phyloP scores from a whole-genome alignment of 2,329 filamentous ascomycete species.

The Paramyrothecium roridum region DNA sequence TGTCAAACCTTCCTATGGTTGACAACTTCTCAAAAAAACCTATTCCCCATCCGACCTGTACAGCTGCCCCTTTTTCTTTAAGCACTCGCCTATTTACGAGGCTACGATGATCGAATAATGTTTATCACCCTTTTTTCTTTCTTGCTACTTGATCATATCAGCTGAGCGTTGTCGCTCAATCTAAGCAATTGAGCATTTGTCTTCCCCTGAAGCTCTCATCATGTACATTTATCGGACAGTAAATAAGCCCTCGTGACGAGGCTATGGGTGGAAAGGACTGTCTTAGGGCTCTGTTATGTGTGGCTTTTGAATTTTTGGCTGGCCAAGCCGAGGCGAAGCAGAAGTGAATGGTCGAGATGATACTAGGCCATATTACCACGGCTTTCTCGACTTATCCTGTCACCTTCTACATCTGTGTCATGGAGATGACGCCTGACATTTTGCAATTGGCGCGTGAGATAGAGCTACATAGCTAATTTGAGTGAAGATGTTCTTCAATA shows the following conservation, averaged over 20 bases:
- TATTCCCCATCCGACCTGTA: slow-evolving; percentile 10
- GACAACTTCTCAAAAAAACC: slow-evolving; percentile 7
- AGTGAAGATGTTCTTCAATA: slow-evolving; percentile 12
- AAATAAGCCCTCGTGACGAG: too few relatives aligned
- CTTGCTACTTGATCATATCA: background rate
- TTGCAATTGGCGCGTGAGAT: slow-evolving; percentile 8
- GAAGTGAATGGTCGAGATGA: too few relatives aligned
- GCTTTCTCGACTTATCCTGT: slow-evolving; percentile 8
- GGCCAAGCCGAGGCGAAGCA: too few relatives aligned
- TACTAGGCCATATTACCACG: slow-evolving; percentile 4
- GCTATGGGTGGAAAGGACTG: too few relatives aligned
- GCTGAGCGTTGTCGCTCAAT: slow-evolving; percentile 12
- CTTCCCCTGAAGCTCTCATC: too few relatives aligned
- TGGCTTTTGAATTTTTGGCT: too few relatives aligned
- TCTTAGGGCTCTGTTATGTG: too few relatives aligned
- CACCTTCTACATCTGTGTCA: slow-evolving; percentile 15
- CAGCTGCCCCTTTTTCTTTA: slow-evolving; percentile 9
- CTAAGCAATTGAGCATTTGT: too few relatives aligned
- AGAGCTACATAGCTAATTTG: slow-evolving; percentile 17
- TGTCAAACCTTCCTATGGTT: background rate
- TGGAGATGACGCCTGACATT: slow-evolving; percentile 9
- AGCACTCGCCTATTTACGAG: slow-evolving; percentile 24
- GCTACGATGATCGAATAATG: slow-evolving; percentile 31
- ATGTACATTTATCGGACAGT: too few relatives aligned
- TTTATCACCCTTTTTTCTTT: slow-evolving; percentile 26